phyloP scores from a whole-genome alignment of 495 filamentous ascomycete genomes.

The Apiosordaria backusii region DNA sequence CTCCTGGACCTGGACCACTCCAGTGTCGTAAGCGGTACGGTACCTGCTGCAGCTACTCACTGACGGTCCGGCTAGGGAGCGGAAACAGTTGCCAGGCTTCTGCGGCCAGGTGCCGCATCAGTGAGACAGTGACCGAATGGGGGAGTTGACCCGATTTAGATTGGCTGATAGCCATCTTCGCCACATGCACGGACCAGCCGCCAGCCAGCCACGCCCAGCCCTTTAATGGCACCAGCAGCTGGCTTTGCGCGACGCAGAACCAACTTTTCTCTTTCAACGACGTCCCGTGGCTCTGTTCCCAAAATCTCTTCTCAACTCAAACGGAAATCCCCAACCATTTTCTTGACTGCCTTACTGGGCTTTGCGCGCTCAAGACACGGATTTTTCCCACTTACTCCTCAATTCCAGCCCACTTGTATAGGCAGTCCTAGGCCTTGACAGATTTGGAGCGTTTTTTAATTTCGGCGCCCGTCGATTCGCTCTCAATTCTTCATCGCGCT shows the following conservation, averaged over 20 bases:
- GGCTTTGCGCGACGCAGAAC: conserved; percentile 41
- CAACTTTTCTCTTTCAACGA: conserved; percentile 35
- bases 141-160: neutral
- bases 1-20: neutral
- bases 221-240: conserved; percentile 33
- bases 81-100: neutral
- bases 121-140: neutral
- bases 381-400: conserved; percentile 9
- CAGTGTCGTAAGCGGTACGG: neutral
- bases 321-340: conserved; percentile 11
- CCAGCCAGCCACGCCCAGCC: conserved; percentile 8
- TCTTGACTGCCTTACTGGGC: conserved; percentile 9
- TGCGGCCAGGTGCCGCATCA: neutral
- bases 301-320: conserved; percentile 13
- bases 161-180: conserved; percentile 2
- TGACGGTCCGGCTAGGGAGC: neutral
- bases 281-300: conserved; percentile 12
- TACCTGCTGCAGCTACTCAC: neutral
- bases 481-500: conserved; percentile 14
- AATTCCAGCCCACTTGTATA: conserved; percentile 21
- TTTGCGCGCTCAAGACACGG: conserved; percentile 6
- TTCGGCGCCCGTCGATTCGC: conserved; percentile 15
- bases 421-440: conserved; percentile 13
- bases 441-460: conserved; percentile 12
- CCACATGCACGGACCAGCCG: conserved; percentile 22